These are phyloP conservation scores for Podila horticola DNA, from an alignment of 192 early-diverging fungal species.

Conservation along the genomic window DNA sequence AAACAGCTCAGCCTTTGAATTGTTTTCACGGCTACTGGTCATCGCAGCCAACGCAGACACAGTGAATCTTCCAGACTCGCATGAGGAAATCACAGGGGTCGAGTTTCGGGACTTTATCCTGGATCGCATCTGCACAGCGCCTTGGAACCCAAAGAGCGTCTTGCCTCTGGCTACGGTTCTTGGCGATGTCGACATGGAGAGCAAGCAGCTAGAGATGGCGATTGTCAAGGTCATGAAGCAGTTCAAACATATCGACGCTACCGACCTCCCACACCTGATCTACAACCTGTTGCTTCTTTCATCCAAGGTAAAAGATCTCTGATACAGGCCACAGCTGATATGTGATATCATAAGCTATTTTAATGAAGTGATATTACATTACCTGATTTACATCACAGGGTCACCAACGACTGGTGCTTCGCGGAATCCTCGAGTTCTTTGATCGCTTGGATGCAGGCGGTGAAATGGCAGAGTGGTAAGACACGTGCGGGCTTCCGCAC, in stretches of 20 bases:
- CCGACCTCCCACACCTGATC: conserved; percentile 71
- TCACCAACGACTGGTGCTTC: conserved; percentile 62
- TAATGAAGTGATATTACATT: background rate
- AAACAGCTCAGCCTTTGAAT: conserved; percentile 42
- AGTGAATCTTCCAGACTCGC: conserved; percentile 18
- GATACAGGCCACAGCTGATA: background rate
- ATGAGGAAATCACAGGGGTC: conserved; percentile 27
- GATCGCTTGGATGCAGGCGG: conserved; percentile 58
- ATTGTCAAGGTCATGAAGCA: conserved; percentile 56
- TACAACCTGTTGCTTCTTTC: conserved; percentile 76
- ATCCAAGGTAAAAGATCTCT: conserved; percentile 55
- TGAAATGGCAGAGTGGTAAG: conserved; percentile 16
- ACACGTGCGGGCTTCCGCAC: background rate
- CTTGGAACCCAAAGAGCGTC: conserved; percentile 48
- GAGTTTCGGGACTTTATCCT: conserved; percentile 48
- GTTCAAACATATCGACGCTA: conserved; percentile 54
- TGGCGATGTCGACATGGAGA: conserved; percentile 45
- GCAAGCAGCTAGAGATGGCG: conserved; percentile 31
- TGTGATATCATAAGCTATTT: background rate
- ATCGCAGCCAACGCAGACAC: conserved; percentile 20
- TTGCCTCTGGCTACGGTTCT: conserved; percentile 43
- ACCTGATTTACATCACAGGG: conserved; percentile 49
- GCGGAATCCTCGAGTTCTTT: conserved; percentile 68
- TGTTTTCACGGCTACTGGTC: conserved; percentile 39
- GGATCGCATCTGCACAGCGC: conserved; percentile 43